A percentile compares a stretch with the other conserved stretches of the same genome.
Evolutionary conservation across 768 basidiomycete genomes (phyloP).

Genomic region (Amanita inopinata): DNA sequence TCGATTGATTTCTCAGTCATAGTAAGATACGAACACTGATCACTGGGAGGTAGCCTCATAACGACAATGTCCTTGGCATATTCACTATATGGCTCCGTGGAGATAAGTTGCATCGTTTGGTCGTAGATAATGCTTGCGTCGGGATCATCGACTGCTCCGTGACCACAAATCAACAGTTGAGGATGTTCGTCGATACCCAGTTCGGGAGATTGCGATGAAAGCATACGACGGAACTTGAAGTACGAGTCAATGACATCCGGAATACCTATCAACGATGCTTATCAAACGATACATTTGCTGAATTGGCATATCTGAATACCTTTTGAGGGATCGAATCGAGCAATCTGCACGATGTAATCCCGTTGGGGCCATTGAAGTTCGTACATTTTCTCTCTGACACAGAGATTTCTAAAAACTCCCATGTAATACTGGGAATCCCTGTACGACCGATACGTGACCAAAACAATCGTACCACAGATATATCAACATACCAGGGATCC

Average conservation of each 20-base stretch:
- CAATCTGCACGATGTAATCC: slow-evolving; percentile 84
- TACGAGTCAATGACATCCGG: slow-evolving; percentile 85
- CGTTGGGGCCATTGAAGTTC: slow-evolving; percentile 72
- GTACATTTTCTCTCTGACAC: slow-evolving; percentile 70
- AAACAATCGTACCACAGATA: neutral
- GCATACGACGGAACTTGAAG: slow-evolving; percentile 64
- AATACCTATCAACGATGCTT: slow-evolving; percentile 44
- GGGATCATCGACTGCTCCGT: slow-evolving; percentile 91
- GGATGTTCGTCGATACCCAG: slow-evolving; percentile 45
- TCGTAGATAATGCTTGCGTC: slow-evolving; percentile 92
- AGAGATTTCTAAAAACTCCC: slow-evolving; percentile 76
- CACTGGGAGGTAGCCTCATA: slow-evolving; percentile 74
- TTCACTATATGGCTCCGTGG: slow-evolving; percentile 37
- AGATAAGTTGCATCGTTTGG: slow-evolving; percentile 55
- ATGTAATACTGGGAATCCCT: slow-evolving; percentile 83
- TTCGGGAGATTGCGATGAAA: slow-evolving; percentile 34
- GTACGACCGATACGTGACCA: slow-evolving; percentile 1
- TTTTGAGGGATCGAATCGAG: slow-evolving; percentile 85
- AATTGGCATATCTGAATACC: slow-evolving; percentile 18
- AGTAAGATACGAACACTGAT: slow-evolving; percentile 50
- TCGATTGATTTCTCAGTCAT: slow-evolving; percentile 2
- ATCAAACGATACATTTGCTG: neutral
- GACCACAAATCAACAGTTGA: slow-evolving; percentile 78
- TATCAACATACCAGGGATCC: slow-evolving; percentile 35
- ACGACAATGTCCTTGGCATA: slow-evolving; percentile 62